These are phyloP conservation scores for Leucoagaricus sp. DNA, from an alignment of 1,284 basidiomycete species.

Conservation along the genomic window DNA sequence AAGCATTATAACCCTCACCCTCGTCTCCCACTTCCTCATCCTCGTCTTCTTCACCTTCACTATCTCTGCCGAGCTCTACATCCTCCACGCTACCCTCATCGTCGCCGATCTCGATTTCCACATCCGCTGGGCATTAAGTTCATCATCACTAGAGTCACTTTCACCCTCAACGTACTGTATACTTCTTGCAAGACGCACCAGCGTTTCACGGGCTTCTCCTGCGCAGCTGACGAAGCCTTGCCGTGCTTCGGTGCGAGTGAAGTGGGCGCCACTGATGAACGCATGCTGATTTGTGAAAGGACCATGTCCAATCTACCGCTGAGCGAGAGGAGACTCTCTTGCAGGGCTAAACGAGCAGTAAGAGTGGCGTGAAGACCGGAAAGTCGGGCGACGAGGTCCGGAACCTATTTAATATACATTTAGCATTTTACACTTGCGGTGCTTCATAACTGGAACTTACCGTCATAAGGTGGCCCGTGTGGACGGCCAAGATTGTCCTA, in stretches of 20 bases:
- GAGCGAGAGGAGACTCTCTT: slow-evolving; percentile 84
- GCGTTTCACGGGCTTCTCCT: slow-evolving; percentile 41
- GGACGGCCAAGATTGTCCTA: slow-evolving; percentile 82
- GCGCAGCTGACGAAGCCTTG: slow-evolving; percentile 29
- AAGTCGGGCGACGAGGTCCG: slow-evolving; percentile 82
- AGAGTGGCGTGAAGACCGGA: slow-evolving; percentile 85
- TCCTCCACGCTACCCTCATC: slow-evolving; percentile 73
- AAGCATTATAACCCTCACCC: slow-evolving; percentile 28
- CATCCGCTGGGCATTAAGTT: slow-evolving; percentile 61
- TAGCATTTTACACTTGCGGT: slow-evolving; percentile 2
- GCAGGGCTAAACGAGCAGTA: slow-evolving; percentile 77
- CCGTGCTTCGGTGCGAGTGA: slow-evolving; percentile 46
- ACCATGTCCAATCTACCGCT: slow-evolving; percentile 93
- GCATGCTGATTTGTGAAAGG: slow-evolving; percentile 90
- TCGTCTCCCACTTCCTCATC: slow-evolving; percentile 53
- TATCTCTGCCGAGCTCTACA: slow-evolving; percentile 61
- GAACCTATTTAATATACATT: slow-evolving; percentile 54
- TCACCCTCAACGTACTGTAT: slow-evolving; percentile 85
- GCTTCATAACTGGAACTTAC: slow-evolving; percentile 46
- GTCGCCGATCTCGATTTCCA: slow-evolving; percentile 67
- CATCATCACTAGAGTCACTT: slow-evolving; percentile 68
- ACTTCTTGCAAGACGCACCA: no score
- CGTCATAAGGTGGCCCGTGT: slow-evolving; percentile 94
- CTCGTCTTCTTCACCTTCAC: slow-evolving; percentile 49
- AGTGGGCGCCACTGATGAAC: slow-evolving; percentile 64